phyloP scores from a whole-genome alignment of 2,329 filamentous ascomycete genomes.

The Monosporascus ibericus region DNA sequence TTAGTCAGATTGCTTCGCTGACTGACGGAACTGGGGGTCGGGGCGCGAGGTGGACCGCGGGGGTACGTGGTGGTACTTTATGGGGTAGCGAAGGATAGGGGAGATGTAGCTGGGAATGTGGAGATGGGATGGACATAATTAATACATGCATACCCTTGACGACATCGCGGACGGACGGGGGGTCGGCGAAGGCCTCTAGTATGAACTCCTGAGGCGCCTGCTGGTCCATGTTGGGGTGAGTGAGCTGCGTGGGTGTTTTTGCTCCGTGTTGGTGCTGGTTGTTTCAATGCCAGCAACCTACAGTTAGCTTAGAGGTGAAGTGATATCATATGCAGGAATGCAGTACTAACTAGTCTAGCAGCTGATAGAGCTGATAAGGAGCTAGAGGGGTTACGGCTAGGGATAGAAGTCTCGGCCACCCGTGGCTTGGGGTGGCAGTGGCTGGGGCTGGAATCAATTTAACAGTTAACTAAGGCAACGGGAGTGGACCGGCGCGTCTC shows the following conservation, averaged over 20 bases:
- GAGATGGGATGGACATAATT: not conserved
- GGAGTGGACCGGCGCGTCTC: too few species aligned
- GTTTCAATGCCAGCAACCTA: not conserved
- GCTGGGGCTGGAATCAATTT: too few species aligned
- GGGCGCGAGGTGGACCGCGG: not conserved
- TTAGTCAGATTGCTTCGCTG: conserved; percentile 8
- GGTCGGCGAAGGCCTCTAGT: conserved; percentile 89
- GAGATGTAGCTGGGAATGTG: not conserved
- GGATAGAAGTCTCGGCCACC: too few species aligned
- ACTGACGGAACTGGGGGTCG: not conserved
- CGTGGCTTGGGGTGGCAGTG: too few species aligned
- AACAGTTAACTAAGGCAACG: too few species aligned
- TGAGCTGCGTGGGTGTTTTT: not conserved
- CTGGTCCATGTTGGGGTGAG: conserved; percentile 37
- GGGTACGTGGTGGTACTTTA: not conserved
- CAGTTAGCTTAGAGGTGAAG: not conserved
- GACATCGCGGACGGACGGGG: conserved; percentile 81
- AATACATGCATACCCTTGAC: conserved; percentile 62
- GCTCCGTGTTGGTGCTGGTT: not conserved
- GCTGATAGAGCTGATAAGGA: not conserved
- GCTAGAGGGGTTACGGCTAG: not conserved
- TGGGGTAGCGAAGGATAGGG: too few species aligned
- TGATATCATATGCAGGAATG: not conserved
- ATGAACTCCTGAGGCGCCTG: conserved; percentile 75
- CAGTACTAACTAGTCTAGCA: too few species aligned